phyloP scores from a whole-genome alignment of 1,284 basidiomycete species.

The Ceratobasidium sp. region DNA sequence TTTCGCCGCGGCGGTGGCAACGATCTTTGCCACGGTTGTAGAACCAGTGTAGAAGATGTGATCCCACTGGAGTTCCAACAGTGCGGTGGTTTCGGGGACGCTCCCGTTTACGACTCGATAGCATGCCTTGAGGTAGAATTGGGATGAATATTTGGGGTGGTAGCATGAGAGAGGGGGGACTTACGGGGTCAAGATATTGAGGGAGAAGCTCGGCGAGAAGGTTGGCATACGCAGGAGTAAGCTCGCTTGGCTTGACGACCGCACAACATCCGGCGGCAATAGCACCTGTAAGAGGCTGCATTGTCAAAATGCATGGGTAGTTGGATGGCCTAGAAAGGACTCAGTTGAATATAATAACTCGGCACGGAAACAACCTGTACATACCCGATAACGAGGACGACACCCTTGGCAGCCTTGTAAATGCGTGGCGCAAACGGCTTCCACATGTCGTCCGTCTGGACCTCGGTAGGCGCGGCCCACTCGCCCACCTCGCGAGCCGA shows the following conservation, averaged over 20 bases:
- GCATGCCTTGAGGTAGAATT: constrained; percentile 22
- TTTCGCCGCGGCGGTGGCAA: constrained; percentile 76
- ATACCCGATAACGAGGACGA: constrained; percentile 59
- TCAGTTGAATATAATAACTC: constrained; percentile 2
- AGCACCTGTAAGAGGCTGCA: constrained; percentile 68
- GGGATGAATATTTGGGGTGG: not conserved
- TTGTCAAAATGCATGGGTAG: constrained; percentile 65
- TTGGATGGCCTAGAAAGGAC: constrained; percentile 64
- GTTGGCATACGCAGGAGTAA: constrained; percentile 64
- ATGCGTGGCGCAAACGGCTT: constrained; percentile 59
- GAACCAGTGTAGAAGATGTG: constrained; percentile 66
- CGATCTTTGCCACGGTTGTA: constrained; percentile 67
- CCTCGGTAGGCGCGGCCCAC: constrained; percentile 66
- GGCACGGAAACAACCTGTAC: not conserved
- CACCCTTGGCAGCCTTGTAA: constrained; percentile 65
- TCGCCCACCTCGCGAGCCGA: constrained; percentile 65
- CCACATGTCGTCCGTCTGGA: constrained; percentile 56
- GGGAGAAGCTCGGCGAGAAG: constrained; percentile 69
- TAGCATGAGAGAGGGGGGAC: not conserved
- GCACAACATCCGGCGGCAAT: constrained; percentile 72
- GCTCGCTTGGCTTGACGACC: constrained; percentile 74
- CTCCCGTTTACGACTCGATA: constrained; percentile 70
- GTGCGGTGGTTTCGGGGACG: constrained; percentile 65
- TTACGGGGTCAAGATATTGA: constrained; percentile 69
- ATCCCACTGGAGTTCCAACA: constrained; percentile 70